phyloP scores from a whole-genome alignment of 2,329 filamentous ascomycete species.

The Xylariaceae sp. region DNA sequence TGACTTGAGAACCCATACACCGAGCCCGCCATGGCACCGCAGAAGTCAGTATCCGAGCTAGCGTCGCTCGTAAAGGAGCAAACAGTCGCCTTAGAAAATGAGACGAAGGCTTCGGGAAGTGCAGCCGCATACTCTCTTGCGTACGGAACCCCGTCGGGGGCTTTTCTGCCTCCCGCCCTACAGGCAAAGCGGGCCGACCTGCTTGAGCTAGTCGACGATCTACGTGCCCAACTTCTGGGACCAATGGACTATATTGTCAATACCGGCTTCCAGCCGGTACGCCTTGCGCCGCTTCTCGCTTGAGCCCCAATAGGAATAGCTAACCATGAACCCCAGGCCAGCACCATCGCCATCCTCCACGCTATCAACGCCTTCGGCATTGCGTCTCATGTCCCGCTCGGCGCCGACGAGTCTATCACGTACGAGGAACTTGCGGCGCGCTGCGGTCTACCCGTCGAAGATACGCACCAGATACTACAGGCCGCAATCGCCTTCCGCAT shows the following conservation, averaged over 20 bases:
- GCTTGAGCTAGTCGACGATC: conserved; percentile 31
- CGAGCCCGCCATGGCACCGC: conserved; percentile 22
- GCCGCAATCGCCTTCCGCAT: conserved; percentile 30
- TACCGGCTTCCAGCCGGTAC: conserved; percentile 19
- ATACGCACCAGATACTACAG: conserved; percentile 30
- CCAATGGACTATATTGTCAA: conserved; percentile 26
- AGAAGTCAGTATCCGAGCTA: conserved; percentile 30
- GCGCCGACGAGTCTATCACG: conserved; percentile 14
- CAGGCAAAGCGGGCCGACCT: conserved; percentile 21
- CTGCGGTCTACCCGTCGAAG: conserved; percentile 25
- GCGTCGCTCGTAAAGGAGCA: conserved; percentile 26
- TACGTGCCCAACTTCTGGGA: conserved; percentile 26
- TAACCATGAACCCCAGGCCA: conserved; percentile 15
- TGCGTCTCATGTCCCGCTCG: conserved; percentile 25
- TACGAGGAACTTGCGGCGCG: conserved; percentile 23
- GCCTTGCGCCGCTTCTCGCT: conserved; percentile 1
- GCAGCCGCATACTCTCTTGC: conserved; percentile 28
- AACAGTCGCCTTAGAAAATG: conserved; percentile 22
- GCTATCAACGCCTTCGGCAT: conserved; percentile 30
- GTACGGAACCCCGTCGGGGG: conserved; percentile 18
- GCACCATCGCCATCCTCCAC: conserved; percentile 23
- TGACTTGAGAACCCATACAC: no score
- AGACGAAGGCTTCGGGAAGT: conserved; percentile 18
- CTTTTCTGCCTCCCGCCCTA: conserved; percentile 15
- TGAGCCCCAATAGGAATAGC: not conserved